phyloP scores from a whole-genome alignment of 2,329 filamentous ascomycete species.

The Periconia sp. region DNA sequence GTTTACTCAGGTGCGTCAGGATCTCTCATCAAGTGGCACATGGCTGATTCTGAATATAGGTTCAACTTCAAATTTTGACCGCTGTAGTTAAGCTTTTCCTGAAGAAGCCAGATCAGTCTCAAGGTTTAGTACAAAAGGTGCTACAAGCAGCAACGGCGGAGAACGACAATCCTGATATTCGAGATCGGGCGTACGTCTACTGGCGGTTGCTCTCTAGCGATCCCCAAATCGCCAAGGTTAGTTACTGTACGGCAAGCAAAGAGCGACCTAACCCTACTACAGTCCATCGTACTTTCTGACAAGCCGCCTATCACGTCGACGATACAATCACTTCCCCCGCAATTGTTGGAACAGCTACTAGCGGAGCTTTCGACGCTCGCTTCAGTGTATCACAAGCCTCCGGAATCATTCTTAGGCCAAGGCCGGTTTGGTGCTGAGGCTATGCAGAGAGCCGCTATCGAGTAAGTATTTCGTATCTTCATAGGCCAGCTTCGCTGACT shows the following conservation, averaged over 20 bases:
- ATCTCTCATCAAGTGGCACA: neutral
- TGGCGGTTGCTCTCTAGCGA: slow-evolving; percentile 96
- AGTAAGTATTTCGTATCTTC: slow-evolving; percentile 54
- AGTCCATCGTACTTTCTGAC: slow-evolving; percentile 88
- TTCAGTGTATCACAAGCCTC: slow-evolving; percentile 97
- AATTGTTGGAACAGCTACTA: slow-evolving; percentile 87
- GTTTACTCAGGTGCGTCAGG: slow-evolving; percentile 77
- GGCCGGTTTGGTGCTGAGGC: slow-evolving; percentile 92
- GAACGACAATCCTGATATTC: slow-evolving; percentile 96
- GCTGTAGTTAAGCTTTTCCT: slow-evolving; percentile 97
- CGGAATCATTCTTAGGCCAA: slow-evolving; percentile 96
- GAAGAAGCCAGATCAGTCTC: slow-evolving; percentile 92
- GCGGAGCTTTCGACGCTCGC: slow-evolving; percentile 91
- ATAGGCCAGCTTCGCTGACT: neutral
- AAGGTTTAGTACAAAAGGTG: slow-evolving; percentile 91
- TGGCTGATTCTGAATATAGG: slow-evolving; percentile 60
- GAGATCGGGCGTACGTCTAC: slow-evolving; percentile 96
- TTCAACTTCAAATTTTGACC: slow-evolving; percentile 96
- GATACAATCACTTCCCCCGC: slow-evolving; percentile 84
- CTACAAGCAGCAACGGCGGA: slow-evolving; percentile 91
- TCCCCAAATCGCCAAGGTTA: slow-evolving; percentile 83
- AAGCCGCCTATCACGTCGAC: slow-evolving; percentile 95
- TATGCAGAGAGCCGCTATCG: slow-evolving; percentile 93
- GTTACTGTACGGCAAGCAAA: slow-evolving; percentile 11
- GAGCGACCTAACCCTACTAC: slow-evolving; percentile 7